These are phyloP conservation scores for Pleurotus tuoliensis DNA, from an alignment of 768 basidiomycete species.

Conservation along the genomic window DNA sequence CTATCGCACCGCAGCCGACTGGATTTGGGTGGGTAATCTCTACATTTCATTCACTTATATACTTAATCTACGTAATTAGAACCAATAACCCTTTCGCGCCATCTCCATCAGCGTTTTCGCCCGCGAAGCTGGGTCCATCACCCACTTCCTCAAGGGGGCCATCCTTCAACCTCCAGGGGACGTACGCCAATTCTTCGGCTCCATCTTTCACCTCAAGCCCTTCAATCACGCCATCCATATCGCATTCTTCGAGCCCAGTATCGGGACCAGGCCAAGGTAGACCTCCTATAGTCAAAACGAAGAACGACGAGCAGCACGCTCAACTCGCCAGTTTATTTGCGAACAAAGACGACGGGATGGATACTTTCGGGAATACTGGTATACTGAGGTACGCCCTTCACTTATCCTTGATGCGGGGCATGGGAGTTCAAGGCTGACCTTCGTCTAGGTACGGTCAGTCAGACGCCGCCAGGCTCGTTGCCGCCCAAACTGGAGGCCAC, in stretches of 20 bases:
- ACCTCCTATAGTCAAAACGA: constrained; percentile 9
- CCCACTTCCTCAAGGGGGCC: constrained; percentile 29
- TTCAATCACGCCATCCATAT: constrained; percentile 31
- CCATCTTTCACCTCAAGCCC: constrained; percentile 41
- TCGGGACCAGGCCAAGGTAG: neutral
- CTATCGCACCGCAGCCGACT: constrained; percentile 57
- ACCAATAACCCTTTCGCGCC: constrained; percentile 96
- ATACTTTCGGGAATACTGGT: constrained; percentile 94
- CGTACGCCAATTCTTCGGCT: constrained; percentile 53
- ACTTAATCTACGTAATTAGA: constrained; percentile 35
- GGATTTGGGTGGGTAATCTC: constrained; percentile 60
- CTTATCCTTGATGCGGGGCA: too few species aligned
- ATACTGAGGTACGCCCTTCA: constrained; percentile 62
- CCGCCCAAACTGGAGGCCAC: neutral
- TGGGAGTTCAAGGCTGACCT: constrained; percentile 1
- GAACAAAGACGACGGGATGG: constrained; percentile 86
- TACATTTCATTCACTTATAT: neutral
- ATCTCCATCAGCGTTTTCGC: constrained; percentile 25
- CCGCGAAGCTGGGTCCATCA: constrained; percentile 16
- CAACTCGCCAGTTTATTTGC: constrained; percentile 82
- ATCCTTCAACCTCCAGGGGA: constrained; percentile 67
- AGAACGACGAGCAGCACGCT: constrained; percentile 62
- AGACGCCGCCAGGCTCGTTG: neutral
- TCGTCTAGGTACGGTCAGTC: constrained; percentile 15
- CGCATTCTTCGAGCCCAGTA: constrained; percentile 9